Evolutionary conservation across 345 rosid genomes (phyloP), one percentile per base, ranked within the genome.

Genomic region (Rhizophora apiculata): DNA sequence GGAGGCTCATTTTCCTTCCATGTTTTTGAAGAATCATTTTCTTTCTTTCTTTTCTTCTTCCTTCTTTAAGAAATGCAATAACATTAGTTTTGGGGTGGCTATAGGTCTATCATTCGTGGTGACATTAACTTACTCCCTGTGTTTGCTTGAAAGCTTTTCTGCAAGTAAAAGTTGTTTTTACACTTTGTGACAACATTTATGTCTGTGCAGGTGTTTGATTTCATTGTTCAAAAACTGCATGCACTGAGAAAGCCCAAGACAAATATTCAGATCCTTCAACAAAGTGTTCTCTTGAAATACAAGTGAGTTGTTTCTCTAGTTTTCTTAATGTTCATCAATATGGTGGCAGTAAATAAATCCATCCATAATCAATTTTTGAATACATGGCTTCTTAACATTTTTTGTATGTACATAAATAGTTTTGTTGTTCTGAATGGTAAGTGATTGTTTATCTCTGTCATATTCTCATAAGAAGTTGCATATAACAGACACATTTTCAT

Each of bases 241-340:
- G 97, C 98, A 21, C 73, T 95, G 76, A 92, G 99, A 78, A 95
- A 95, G 82, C 99, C 99, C 55, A 95, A 95, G 87, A 95, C 99
- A 69, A 95, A 95, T 77, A 92, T 95, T 72, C 99, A 95, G 80
- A 92, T 95, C 76, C 95, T 95, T 83, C 99, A 95, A 74, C 99
- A 92, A 77, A 95, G 86, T 83, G 96, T 95, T 74, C 87, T 92
- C 78, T 81, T 92, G 71, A 95, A 95, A 62, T 92, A 92, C 89
- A 95, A 90, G 99, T 95, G 76, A 82, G 96, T 72, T 30, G 52
- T 73, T 31, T 73, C 29, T 78, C 19, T 64, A 24, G 54, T 27
- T 1, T 55, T 55, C 59, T 60, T 19, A 2, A 53, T 46, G 6
- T 15, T 46, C 20, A 26, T 58, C 10, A 2, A 57, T 29, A 29